Conservation (phyloP, 73 alveolate species). For the Vitrella brassicaformis region DNA sequence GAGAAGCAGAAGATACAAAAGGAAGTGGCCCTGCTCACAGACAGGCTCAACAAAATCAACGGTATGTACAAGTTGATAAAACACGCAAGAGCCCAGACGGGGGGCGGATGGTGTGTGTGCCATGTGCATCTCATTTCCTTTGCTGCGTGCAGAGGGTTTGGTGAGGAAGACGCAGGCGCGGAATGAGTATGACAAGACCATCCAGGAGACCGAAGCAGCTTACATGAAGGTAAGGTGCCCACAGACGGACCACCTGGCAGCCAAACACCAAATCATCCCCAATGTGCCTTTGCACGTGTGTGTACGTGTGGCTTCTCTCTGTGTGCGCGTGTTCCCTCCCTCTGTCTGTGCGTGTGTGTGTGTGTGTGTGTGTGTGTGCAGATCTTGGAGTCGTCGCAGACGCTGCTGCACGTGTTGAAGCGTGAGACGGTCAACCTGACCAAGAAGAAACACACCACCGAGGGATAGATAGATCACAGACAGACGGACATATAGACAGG, state of each 20-base stretch:
- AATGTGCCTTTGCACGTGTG: neutral
- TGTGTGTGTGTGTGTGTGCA: conserved; percentile 26
- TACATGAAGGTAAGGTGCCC: conserved; percentile 11
- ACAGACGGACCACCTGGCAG: too few relatives aligned
- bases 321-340: neutral
- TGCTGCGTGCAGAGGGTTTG: conserved; percentile 7
- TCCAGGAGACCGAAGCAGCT: conserved; percentile 42
- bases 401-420: conserved; percentile 67
- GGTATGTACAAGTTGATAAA: neutral
- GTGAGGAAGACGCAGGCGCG: conserved; percentile 42
- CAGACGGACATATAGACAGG: too few relatives aligned
- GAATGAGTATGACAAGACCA: conserved; percentile 43
- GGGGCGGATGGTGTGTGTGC: too few relatives aligned
- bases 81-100: too few relatives aligned
- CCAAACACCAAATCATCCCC: too few relatives aligned
- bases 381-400: conserved; percentile 68
- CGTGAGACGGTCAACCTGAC: conserved; percentile 48
- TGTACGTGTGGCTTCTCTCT: neutral
- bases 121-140: neutral
- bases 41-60: conserved; percentile 2
- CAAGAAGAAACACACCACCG: conserved; percentile 40
- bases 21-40: conserved; percentile 31
- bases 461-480: too few relatives aligned
- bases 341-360: neutral
- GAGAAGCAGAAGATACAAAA: conserved; percentile 38